These are phyloP conservation scores for Phlebiopsis gigantea DNA, from an alignment of 768 basidiomycete genomes.

Conservation along the genomic window DNA sequence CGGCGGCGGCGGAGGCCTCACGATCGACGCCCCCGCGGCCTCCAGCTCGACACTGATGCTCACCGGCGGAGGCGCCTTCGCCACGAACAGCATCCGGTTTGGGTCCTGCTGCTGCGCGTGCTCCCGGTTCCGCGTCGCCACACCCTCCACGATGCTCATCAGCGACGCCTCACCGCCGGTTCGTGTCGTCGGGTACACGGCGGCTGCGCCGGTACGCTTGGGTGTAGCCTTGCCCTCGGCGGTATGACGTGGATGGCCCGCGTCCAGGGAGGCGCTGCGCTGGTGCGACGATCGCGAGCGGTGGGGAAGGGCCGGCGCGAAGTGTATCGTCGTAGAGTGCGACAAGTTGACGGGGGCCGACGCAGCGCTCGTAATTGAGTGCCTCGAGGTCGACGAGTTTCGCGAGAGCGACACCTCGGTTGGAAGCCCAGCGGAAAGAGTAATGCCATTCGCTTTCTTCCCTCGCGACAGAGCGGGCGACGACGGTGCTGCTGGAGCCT, in stretches of 20 bases:
- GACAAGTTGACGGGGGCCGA: conserved; percentile 16
- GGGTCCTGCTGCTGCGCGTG: conserved; percentile 24
- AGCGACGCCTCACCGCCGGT: conserved; percentile 33
- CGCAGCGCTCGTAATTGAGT: conserved; percentile 19
- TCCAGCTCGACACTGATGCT: conserved; percentile 15
- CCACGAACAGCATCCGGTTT: conserved; percentile 32
- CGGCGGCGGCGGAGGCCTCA: neutral
- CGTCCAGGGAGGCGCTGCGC: conserved; percentile 17
- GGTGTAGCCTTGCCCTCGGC: neutral
- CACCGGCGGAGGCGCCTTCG: conserved; percentile 44
- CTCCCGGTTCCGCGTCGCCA: conserved; percentile 36
- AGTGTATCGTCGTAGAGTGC: conserved; percentile 7
- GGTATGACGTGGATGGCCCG: neutral
- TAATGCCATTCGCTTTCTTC: conserved; percentile 7
- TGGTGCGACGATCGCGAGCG: conserved; percentile 8
- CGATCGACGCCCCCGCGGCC: neutral
- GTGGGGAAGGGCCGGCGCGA: neutral
- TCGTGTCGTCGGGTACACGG: neutral
- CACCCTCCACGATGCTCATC: conserved; percentile 67
- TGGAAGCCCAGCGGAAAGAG: neutral
- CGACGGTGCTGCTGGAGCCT: neutral
- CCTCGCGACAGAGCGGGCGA: neutral
- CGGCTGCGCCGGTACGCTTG: neutral
- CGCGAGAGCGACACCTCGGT: conserved; percentile 21
- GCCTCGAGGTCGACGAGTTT: conserved; percentile 24